Evolutionary conservation across 2,329 filamentous ascomycete species (phyloP).

Genomic region (Huntiella decipiens): DNA sequence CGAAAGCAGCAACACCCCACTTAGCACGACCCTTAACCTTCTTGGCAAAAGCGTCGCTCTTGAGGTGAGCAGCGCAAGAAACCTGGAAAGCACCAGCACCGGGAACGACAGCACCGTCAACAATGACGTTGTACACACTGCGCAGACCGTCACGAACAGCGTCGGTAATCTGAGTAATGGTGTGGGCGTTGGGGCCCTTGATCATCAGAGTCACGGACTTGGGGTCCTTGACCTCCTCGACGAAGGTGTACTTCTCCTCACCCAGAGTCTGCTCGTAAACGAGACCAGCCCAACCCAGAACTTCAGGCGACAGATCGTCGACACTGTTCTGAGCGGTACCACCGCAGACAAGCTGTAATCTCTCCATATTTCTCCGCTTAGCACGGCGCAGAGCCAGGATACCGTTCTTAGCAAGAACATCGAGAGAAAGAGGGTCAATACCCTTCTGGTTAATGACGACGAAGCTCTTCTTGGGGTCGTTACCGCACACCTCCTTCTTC

Average conservation of each 20-base stretch:
- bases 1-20: constrained; percentile 86
- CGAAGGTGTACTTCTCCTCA: constrained; percentile 97
- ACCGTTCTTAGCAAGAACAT: constrained; percentile 93
- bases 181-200: constrained; percentile 94
- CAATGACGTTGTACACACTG: constrained; percentile 98
- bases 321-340: constrained; percentile 89
- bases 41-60: constrained; percentile 70
- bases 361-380: constrained; percentile 98
- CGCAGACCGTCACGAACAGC: constrained; percentile 86
- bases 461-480: constrained; percentile 84
- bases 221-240: constrained; percentile 95
- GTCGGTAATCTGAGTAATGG: constrained; percentile 90
- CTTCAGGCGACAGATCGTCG: constrained; percentile 71
- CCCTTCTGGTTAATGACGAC: constrained; percentile 99
- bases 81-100: constrained; percentile 93
- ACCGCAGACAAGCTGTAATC: constrained; percentile 84
- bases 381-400: constrained; percentile 86
- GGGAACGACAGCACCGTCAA: constrained; percentile 89
- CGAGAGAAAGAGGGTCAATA: constrained; percentile 87
- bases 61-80: constrained; percentile 71
- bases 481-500: constrained; percentile 93
- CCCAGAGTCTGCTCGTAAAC: constrained; percentile 96
- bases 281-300: constrained; percentile 85
- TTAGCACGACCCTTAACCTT: constrained; percentile 95
- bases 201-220: constrained; percentile 96